Percentiles rank a stretch among this genome's conserved stretches.
phyloP scores from a whole-genome alignment of 371 early-diverging fungal genomes.

The Apophysomyces trapeziformis region DNA sequence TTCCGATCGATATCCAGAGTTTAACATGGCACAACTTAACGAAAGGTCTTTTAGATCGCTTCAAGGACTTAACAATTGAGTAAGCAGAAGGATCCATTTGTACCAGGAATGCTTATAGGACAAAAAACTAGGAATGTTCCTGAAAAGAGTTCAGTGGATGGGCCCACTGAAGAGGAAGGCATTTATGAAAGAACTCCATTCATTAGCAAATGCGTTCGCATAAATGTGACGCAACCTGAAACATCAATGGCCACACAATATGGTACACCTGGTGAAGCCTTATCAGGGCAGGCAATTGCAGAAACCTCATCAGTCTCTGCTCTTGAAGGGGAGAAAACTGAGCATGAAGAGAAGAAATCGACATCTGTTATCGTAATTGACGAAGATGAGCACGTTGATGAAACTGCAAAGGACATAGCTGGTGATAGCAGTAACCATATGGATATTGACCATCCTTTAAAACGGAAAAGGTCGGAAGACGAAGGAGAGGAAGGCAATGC shows the following conservation, averaged over 20 bases:
- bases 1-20: conserved; percentile 13
- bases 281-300: neutral
- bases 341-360: neutral
- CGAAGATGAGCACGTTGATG: neutral
- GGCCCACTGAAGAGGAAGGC: neutral
- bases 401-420: neutral
- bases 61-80: conserved; percentile 8
- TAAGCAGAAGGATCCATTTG: neutral
- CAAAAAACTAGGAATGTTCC: too few relatives aligned
- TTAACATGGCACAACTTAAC: conserved; percentile 15
- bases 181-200: neutral
- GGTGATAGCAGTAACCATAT: neutral
- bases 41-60: conserved; percentile 11
- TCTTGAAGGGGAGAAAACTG: neutral
- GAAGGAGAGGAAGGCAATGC: conserved; percentile 20
- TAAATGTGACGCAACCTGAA: neutral
- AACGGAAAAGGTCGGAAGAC: conserved; percentile 13
- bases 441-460: neutral
- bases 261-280: neutral
- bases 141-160: neutral
- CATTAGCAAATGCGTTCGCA: neutral
- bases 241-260: neutral
- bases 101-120: too few relatives aligned
- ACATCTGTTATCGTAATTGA: conserved; percentile 5
- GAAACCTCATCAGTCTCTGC: neutral